Evolutionary conservation across 108 stramenopile genomes (phyloP), one percentile per base, ranked within the genome.

Genomic region (Licmophora abbreviata): DNA sequence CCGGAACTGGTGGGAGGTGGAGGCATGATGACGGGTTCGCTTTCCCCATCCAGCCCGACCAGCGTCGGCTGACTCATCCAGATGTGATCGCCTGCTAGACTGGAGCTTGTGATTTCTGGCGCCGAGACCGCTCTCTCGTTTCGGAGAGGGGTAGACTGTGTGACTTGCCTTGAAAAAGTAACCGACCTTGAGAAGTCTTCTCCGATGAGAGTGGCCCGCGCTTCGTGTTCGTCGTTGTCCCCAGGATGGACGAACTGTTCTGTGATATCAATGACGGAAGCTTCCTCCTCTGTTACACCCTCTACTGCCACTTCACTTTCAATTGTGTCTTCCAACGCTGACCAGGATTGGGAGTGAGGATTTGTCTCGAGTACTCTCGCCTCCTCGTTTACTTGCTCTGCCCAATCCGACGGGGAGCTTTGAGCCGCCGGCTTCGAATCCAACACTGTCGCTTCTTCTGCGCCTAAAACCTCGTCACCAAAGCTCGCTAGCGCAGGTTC

Each of bases 161-260:
- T 50, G 48, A 50, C 48, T 29, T n/a, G 15, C 12, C 33, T 31
- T 31, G 29, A 44, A 21, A n/a, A 40, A 40, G 38, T 18, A 3
- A 15, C 20, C 38, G 38, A 4, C 15, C 44, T 59, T 54, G 42
- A 21, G 56, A 24, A 24, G 23, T 33, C 41, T 7, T n/a, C 8
- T 31, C 21, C 29, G 29, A 26, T 34, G 9, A 63, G 28, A 35
- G 29, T 63, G 52, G 11, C 44, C 24, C 8, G 64, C 57, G 8
- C 64, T 0, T 57, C 60, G 12, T 53, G 37, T 22, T 48, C 29
- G 1, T 37, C 29, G 10, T 59, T 12, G n/a, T 59, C 61, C 6
- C 48, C 48, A 17, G 67, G 67, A 42, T 74, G 72, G 9, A 54
- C 54, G 9, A n/a, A n/a, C n/a, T 68, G 45, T 31, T 71, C 63